Percentiles rank a stretch among this genome's conserved stretches.
phyloP scores from a whole-genome alignment of 805 yeast species.

The Ogataea chonburiensis region DNA sequence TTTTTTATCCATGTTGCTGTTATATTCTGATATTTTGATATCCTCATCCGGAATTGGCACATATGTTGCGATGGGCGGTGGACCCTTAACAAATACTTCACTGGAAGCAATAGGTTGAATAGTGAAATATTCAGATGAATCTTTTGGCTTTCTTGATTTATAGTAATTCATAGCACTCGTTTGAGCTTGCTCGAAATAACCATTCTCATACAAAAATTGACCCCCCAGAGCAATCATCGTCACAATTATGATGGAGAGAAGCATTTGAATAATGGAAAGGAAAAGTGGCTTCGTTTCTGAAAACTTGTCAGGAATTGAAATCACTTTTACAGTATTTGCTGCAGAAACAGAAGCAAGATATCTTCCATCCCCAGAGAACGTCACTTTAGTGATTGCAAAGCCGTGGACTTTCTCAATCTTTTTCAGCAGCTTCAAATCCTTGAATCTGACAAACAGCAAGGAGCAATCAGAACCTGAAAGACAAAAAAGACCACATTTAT shows the following conservation, averaged over 20 bases:
- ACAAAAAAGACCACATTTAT: conserved; percentile 43
- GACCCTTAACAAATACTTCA: conserved; percentile 19
- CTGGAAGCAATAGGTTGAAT: conserved; percentile 31
- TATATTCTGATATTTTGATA: too few species aligned
- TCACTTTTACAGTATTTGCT: conserved; percentile 66
- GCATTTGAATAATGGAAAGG: conserved; percentile 26
- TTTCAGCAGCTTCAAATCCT: conserved; percentile 50
- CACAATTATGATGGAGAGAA: conserved; percentile 27
- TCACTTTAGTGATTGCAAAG: conserved; percentile 73
- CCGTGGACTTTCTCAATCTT: conserved; percentile 62
- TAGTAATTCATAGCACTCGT: conserved; percentile 23
- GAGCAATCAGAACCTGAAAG: conserved; percentile 68
- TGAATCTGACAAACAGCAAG: conserved; percentile 51
- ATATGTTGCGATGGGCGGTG: conserved; percentile 22
- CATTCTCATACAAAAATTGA: conserved; percentile 32
- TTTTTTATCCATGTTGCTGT: too few species aligned
- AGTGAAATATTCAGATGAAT: conserved; percentile 36
- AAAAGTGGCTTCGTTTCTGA: conserved; percentile 39
- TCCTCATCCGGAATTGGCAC: conserved; percentile 17
- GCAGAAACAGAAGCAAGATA: conserved; percentile 74
- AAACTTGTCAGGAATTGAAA: conserved; percentile 54
- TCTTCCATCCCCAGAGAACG: conserved; percentile 66
- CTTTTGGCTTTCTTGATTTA: conserved; percentile 28
- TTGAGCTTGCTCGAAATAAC: conserved; percentile 26
- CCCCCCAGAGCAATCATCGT: conserved; percentile 24